Base-by-base conservation (phyloP, 2,329 filamentous ascomycete genomes). In the Colletotrichum phormii region DNA sequence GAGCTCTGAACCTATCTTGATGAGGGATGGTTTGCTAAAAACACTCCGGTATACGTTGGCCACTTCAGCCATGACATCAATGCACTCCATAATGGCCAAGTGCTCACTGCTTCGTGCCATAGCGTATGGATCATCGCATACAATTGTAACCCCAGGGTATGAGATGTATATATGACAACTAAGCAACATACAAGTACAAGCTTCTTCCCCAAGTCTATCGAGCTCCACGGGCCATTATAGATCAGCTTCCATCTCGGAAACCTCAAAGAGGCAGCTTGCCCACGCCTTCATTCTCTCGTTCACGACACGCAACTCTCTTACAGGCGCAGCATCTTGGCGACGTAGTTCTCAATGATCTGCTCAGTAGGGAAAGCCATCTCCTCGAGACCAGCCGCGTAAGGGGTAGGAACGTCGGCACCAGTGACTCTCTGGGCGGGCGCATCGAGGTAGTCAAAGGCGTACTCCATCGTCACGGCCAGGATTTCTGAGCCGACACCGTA, bases 401-500 rank as follows among this genome's bases (percentile, higher is more conserved):
- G 97, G 8, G 97, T 99, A 62, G 97, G 97, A 13, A 99, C 97
- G 84, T 99, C 97, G 76, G 97, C 96, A 83, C 97, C 97, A 72
- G 97, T 98, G 80, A 99, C 92, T 84, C 97, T 93, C 84, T 96
- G 93, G 74, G 95, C 97, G 60, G 97, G 97, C 69, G 95, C 95
- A 80, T 98, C 92, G 76, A 99, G 93, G 88, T 97, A 98, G 87
- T 99, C 97, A 82, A 98, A 99, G 75, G 91, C 95, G 84, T 98
- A 99, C 87, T 99, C 97, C 93, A 97, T 97, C 75, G 95, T 92
- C 74, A 98, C 88, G 73, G 97, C 97, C 75, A 99, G 90, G 79
- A 99, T 95, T 87, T 99, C 97, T 71, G 96, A 90, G 72, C 92
- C 90, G 77, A 99, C 95, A 82, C 97, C 97, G 82, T 95, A 99